Evolutionary conservation across 805 yeast genomes (phyloP).

Genomic region (Jamesozyma lodderae): DNA sequence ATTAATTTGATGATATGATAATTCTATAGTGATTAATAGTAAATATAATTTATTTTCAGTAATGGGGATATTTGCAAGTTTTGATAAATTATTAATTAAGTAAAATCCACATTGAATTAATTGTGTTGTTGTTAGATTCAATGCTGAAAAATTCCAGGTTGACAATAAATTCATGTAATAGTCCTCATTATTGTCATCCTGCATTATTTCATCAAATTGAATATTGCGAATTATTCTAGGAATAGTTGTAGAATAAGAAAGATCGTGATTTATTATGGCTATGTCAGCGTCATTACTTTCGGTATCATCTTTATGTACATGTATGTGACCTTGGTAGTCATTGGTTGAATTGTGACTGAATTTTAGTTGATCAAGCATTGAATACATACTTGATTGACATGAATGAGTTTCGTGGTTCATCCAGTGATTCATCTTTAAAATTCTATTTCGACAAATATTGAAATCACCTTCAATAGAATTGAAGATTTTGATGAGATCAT

Average conservation of each 20-base stretch:
- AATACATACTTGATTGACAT: constrained; percentile 19
- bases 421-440: constrained; percentile 26
- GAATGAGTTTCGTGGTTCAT: constrained; percentile 17
- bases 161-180: constrained; percentile 14
- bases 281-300: neutral
- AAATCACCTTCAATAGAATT: constrained; percentile 4
- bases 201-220: constrained; percentile 10
- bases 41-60: constrained; percentile 43
- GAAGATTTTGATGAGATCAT: neutral
- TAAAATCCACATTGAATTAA: constrained; percentile 23
- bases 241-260: too few species aligned
- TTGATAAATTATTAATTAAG: constrained; percentile 17
- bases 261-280: neutral
- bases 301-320: constrained; percentile 1
- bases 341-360: too few species aligned
- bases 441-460: constrained; percentile 10
- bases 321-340: too few species aligned
- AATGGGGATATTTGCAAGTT: constrained; percentile 9
- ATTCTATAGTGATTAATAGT: constrained; percentile 59
- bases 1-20: constrained; percentile 74
- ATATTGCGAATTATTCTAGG: constrained; percentile 17
- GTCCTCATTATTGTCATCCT: constrained; percentile 1
- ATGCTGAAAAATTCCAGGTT: constrained; percentile 28
- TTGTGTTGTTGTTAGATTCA: constrained; percentile 18
- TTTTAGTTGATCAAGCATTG: constrained; percentile 23